Percentiles rank a stretch among this genome's conserved stretches.
phyloP scores from a whole-genome alignment of 345 rosid genomes.

The Linum tenue region DNA sequence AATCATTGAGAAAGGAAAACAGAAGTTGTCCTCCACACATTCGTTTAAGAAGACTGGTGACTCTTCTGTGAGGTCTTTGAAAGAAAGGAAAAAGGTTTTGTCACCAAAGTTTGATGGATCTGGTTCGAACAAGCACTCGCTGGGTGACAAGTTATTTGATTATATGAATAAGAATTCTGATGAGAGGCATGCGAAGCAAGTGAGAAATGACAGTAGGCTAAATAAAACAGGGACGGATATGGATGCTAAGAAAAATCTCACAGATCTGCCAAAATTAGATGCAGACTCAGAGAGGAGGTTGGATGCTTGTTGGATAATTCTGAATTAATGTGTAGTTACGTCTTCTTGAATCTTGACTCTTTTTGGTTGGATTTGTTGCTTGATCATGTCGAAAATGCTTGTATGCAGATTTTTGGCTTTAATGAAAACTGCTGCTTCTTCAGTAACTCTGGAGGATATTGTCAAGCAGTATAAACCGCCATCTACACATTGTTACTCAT shows the following conservation, averaged over 20 bases:
- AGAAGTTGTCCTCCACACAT: constrained; percentile 17
- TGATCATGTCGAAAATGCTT: background rate
- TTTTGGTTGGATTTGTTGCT: constrained; percentile 2
- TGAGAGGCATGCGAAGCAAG: background rate
- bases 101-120: background rate
- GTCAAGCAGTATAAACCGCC: constrained; percentile 37
- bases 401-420: constrained; percentile 43
- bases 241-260: constrained; percentile 22
- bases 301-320: background rate
- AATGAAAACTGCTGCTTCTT: constrained; percentile 44
- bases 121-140: background rate
- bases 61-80: background rate
- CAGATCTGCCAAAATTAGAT: constrained; percentile 40
- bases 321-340: background rate
- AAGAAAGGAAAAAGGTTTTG: background rate
- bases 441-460: constrained; percentile 45
- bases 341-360: background rate
- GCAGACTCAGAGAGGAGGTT: constrained; percentile 62
- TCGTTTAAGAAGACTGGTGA: background rate
- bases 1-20: constrained; percentile 29
- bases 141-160: background rate
- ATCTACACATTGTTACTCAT: constrained; percentile 39
- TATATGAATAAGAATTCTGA: background rate
- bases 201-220: background rate
- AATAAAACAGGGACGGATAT: constrained; percentile 13